Conservation (phyloP, 345 rosid genomes). For the Aquilaria yunnanensis region DNA sequence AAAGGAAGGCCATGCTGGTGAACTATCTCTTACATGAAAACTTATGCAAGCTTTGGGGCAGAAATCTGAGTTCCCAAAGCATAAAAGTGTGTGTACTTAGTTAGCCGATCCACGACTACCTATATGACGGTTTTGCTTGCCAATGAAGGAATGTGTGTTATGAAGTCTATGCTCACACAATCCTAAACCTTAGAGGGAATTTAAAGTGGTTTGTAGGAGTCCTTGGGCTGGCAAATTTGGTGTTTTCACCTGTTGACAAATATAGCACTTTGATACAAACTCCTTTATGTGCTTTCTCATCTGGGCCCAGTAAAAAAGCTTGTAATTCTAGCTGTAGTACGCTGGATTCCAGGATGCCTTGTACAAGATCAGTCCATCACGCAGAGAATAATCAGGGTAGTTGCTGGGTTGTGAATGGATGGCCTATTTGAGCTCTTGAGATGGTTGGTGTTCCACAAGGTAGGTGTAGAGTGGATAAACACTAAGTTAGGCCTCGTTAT, state of each 20-base stretch:
- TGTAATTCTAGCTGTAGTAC: background rate
- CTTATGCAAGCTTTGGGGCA: no score
- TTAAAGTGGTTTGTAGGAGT: background rate
- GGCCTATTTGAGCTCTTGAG: background rate
- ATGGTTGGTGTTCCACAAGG: background rate
- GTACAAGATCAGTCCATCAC: background rate
- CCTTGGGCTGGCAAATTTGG: background rate
- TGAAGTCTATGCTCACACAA: background rate
- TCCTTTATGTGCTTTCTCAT: background rate
- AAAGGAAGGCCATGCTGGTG: no score
- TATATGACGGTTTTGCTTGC: background rate
- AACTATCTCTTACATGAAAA: no score
- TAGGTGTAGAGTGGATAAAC: background rate
- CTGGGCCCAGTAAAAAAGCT: background rate
- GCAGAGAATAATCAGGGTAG: background rate
- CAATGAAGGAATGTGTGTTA: background rate
- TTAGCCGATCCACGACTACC: background rate
- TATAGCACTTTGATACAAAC: background rate
- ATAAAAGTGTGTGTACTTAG: background rate
- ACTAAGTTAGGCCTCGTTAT: background rate
- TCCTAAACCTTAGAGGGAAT: background rate
- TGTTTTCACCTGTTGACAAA: background rate
- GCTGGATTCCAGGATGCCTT: background rate
- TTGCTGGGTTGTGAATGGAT: no score
- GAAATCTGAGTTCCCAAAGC: background rate